A percentile compares a stretch with the other conserved stretches of the same genome.
phyloP scores from a whole-genome alignment of 306 rosid genomes.

The Cajanus cajan region DNA sequence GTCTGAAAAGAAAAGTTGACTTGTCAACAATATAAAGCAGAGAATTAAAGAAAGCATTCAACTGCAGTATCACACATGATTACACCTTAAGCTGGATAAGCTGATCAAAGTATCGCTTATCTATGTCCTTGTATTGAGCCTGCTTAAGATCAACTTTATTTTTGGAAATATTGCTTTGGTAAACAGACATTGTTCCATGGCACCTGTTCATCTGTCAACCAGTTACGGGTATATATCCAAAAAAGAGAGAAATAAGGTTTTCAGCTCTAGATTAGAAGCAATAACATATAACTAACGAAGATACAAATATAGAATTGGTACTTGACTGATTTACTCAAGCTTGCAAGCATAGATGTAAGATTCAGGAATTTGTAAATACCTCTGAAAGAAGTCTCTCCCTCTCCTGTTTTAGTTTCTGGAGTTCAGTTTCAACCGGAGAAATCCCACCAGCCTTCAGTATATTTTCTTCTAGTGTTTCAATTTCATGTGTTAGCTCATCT shows the following conservation, averaged over 20 bases:
- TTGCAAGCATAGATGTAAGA: conserved; percentile 11
- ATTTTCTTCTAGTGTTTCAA: conserved; percentile 75
- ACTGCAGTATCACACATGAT: not conserved
- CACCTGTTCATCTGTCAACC: conserved; percentile 66
- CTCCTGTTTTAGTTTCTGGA: conserved; percentile 65
- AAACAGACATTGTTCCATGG: conserved; percentile 77
- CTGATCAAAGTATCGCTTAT: conserved; percentile 85
- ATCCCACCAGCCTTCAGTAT: conserved; percentile 64
- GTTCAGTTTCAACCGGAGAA: conserved; percentile 55
- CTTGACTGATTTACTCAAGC: conserved; percentile 1
- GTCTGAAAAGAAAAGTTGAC: conserved; percentile 55
- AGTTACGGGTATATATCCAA: not conserved
- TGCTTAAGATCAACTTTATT: conserved; percentile 83
- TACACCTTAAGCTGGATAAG: conserved; percentile 93
- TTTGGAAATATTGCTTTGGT: conserved; percentile 71
- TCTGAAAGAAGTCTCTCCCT: conserved; percentile 82
- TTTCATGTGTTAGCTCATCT: conserved; percentile 60
- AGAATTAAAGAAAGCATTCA: not conserved
- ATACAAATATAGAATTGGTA: conserved; percentile 11
- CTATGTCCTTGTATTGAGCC: conserved; percentile 87
- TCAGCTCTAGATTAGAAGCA: conserved; percentile 9
- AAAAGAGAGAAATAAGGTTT: conserved; percentile 19
- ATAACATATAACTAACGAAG: conserved; percentile 2
- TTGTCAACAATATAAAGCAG: not conserved
- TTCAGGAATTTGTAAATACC: conserved; percentile 48